A percentile compares a stretch with the other conserved stretches of the same genome.
phyloP scores from a whole-genome alignment of 202 grass and related monocot genomes.

The Schoenoplectus triqueter region DNA sequence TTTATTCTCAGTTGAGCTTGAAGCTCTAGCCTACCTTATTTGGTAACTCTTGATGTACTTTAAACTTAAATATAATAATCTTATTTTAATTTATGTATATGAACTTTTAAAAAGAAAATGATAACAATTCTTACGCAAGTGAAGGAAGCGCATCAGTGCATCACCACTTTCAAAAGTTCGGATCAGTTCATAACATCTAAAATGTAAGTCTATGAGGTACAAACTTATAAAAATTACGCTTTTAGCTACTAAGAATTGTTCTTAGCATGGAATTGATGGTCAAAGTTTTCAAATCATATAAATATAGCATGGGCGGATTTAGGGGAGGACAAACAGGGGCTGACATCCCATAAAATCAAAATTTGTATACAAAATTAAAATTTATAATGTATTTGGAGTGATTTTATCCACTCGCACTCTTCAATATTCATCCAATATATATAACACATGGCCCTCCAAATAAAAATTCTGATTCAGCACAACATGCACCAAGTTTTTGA shows the following conservation, averaged over 20 bases:
- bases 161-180: neutral
- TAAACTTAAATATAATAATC: neutral
- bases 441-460: too few relatives aligned
- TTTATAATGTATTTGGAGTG: too few relatives aligned
- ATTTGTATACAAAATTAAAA: too few relatives aligned
- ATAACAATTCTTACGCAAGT: neutral
- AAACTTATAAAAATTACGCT: neutral
- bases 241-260: neutral
- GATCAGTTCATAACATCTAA: neutral
- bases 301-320: neutral
- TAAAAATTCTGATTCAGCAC: too few relatives aligned
- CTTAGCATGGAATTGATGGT: neutral
- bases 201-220: neutral
- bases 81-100: neutral
- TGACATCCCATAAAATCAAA: too few relatives aligned
- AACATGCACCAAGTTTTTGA: neutral
- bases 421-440: too few relatives aligned
- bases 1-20: conserved; percentile 6
- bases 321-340: too few relatives aligned
- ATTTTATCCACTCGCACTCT: too few relatives aligned
- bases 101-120: neutral
- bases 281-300: neutral
- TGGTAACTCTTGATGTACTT: neutral
- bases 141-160: neutral
- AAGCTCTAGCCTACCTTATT: neutral